phyloP scores from a whole-genome alignment of 352 stramenopile genomes.

The Phytophthora lateralis region DNA sequence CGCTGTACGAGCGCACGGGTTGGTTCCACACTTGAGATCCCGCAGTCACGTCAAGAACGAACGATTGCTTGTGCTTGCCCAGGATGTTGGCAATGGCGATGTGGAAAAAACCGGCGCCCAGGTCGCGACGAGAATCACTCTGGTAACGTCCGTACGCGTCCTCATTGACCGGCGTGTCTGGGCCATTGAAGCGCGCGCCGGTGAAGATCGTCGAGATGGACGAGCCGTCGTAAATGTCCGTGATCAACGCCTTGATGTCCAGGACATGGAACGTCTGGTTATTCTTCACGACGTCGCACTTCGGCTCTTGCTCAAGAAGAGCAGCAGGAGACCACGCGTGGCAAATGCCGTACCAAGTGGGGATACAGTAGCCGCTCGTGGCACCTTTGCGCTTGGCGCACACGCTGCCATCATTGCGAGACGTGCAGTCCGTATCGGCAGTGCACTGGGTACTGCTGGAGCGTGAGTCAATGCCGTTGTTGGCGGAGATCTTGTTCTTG shows the following conservation, averaged over 20 bases:
- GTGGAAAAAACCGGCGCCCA: slow-evolving; percentile 58
- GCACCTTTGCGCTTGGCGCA: slow-evolving; percentile 36
- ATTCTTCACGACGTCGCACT: slow-evolving; percentile 46
- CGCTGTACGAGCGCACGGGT: slow-evolving; percentile 49
- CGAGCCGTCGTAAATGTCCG: slow-evolving; percentile 46
- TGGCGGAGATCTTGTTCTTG: slow-evolving; percentile 40
- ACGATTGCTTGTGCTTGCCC: slow-evolving; percentile 44
- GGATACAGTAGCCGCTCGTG: slow-evolving; percentile 44
- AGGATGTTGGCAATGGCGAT: slow-evolving; percentile 55
- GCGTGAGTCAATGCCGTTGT: slow-evolving; percentile 38
- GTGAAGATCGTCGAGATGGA: slow-evolving; percentile 44
- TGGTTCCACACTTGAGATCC: slow-evolving; percentile 62
- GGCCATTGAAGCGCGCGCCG: slow-evolving; percentile 46
- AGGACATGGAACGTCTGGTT: slow-evolving; percentile 47
- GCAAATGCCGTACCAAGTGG: slow-evolving; percentile 53
- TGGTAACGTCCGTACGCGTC: slow-evolving; percentile 56
- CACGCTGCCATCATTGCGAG: slow-evolving; percentile 25
- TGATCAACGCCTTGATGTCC: slow-evolving; percentile 56
- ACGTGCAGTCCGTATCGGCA: slow-evolving; percentile 25
- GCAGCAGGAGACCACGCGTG: slow-evolving; percentile 50
- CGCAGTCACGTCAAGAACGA: slow-evolving; percentile 51
- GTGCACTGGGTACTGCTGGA: slow-evolving; percentile 28
- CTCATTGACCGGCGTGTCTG: slow-evolving; percentile 13
- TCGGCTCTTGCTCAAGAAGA: slow-evolving; percentile 44
- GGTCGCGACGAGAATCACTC: slow-evolving; percentile 45